Percentiles rank a stretch among this genome's conserved stretches.
Conservation (phyloP, 2,329 filamentous ascomycete genomes). For the Penicillium sp. region DNA sequence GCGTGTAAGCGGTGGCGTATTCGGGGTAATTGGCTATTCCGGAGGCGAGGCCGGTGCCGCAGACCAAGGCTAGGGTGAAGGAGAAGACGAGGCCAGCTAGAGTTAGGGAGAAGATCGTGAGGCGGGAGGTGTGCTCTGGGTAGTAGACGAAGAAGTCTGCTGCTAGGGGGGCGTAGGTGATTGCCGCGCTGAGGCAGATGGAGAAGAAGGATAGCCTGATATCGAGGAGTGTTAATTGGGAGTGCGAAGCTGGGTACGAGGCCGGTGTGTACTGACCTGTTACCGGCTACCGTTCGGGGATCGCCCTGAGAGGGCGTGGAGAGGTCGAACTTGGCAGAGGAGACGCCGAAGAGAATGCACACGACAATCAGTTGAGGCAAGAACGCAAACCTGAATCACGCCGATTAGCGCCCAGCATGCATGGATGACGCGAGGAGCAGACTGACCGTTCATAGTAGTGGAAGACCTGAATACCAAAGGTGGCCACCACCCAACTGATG, state of each 20-base stretch:
- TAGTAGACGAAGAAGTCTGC: conserved; percentile 71
- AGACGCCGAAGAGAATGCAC: conserved; percentile 63
- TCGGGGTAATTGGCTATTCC: conserved; percentile 54
- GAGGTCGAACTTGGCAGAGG: conserved; percentile 61
- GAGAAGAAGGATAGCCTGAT: conserved; percentile 66
- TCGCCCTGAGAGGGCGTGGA: conserved; percentile 54
- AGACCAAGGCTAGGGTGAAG: conserved; percentile 62
- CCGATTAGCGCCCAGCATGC: not conserved
- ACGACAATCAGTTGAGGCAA: conserved; percentile 63
- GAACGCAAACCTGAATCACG: conserved; percentile 57
- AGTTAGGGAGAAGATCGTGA: conserved; percentile 59
- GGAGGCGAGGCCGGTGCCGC: conserved; percentile 64
- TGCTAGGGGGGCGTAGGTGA: conserved; percentile 65
- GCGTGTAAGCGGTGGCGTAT: conserved; percentile 60
- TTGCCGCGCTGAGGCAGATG: conserved; percentile 64
- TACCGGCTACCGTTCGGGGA: conserved; percentile 54
- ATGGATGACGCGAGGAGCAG: not conserved
- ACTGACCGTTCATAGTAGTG: conserved; percentile 65
- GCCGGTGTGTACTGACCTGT: conserved; percentile 29
- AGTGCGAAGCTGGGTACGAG: too few relatives aligned
- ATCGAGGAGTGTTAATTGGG: not conserved
- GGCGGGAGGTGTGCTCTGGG: conserved; percentile 53
- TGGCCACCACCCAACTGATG: conserved; percentile 64
- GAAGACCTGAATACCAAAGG: conserved; percentile 68
- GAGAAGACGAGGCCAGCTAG: conserved; percentile 58